Evolutionary conservation across 116 monocot genomes (phyloP), one percentile per base, ranked within the genome.

Genomic region (Trichopus zeylanicus): DNA sequence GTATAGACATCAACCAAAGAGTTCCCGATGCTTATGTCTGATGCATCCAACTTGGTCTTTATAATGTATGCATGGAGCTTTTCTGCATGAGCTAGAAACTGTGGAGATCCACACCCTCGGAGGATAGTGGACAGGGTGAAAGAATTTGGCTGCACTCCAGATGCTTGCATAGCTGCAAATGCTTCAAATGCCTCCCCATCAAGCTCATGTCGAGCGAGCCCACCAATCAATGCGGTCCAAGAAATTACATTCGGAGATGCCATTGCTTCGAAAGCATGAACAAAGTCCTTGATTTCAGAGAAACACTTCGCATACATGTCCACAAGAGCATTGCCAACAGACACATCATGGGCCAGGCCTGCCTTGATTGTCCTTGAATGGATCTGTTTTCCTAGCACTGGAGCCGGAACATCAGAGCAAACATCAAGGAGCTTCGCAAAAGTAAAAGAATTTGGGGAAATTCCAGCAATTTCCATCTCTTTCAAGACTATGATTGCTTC

Each of bases 321-420:
- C 35, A 93, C 70, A 18, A 93, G 66, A 23, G 83, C 74, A 60
- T 93, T 89, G 15, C 82, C 85, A n/a, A 85, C 83, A 1, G 89
- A 89, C 4, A 61, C 60, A 69, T 93, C 68, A 66, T 75, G 56
- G 34, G 69, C 70, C 42, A 85, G 48, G 6, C 75, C 85, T 16
- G 54, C 47, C 73, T 81, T 89, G 26, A 67, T 31, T 25, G 78
- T 59, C 46, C 53, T 59, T 15, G 71, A 76, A 27, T 93, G 93
- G n/a, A 89, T 48, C 59, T 80, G 82, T 35, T 42, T 42, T 29
- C 89, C 93, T 20, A 79, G 51, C 22, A 70, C 47, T 12, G 56
- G 70, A 26, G 42, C 35, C 15, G 63, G 47, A 27, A 48, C 35
- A 29, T 51, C 55, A 0, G 83, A 55, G 35, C 79, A 89, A 2